These are phyloP conservation scores for Daldinia bambusicola DNA, from an alignment of 495 filamentous ascomycete genomes.

Conservation along the genomic window DNA sequence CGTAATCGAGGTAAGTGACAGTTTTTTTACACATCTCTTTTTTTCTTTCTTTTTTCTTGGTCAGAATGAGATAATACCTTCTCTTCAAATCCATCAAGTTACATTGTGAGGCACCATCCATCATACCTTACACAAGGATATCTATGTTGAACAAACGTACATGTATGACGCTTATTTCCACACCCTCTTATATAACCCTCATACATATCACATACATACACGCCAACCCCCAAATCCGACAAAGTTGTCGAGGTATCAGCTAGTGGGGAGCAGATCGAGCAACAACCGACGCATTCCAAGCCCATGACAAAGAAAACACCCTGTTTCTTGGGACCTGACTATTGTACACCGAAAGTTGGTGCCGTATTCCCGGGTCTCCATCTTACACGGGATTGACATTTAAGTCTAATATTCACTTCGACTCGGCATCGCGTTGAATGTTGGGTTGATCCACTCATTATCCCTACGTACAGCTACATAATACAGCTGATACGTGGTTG, in stretches of 20 bases:
- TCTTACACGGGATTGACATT: constrained; percentile 1
- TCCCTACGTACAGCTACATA: not conserved
- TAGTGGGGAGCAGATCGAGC: constrained; percentile 26
- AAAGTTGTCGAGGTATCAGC: constrained; percentile 13
- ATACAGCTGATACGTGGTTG: not conserved
- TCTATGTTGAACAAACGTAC: constrained; percentile 20
- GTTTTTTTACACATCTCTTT: constrained; percentile 6
- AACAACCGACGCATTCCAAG: constrained; percentile 21
- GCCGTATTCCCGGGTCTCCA: constrained; percentile 30
- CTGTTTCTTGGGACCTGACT: constrained; percentile 9
- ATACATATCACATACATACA: not conserved
- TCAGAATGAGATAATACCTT: constrained; percentile 1
- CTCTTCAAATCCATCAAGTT: constrained; percentile 10
- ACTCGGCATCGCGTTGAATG: not conserved
- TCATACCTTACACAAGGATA: constrained; percentile 42
- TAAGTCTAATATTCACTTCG: constrained; percentile 1
- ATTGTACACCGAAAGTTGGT: constrained; percentile 37
- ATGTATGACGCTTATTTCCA: constrained; percentile 18
- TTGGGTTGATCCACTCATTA: not conserved
- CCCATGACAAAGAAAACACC: constrained; percentile 27
- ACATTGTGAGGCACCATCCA: constrained; percentile 32
- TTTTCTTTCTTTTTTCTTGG: constrained; percentile 9
- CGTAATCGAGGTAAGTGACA: constrained; percentile 62
- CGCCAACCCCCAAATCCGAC: constrained; percentile 15
- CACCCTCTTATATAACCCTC: not conserved